A percentile compares a stretch with the other conserved stretches of the same genome.
These are phyloP conservation scores for Entelexis paramagnoliae DNA, from an alignment of 1,139 yeast species.

Conservation along the genomic window DNA sequence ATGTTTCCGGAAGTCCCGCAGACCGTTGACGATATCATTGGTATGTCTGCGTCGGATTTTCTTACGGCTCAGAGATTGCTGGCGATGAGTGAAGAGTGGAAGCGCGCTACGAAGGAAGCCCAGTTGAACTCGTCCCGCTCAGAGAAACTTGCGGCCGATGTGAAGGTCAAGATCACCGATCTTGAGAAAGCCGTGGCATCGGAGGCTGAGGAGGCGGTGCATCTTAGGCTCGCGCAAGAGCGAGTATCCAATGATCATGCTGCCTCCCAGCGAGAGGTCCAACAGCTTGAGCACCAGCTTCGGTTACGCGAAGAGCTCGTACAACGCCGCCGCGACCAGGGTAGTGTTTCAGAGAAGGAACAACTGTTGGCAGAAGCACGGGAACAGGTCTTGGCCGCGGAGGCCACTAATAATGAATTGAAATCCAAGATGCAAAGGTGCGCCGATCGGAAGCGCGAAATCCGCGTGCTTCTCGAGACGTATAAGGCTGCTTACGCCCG, in stretches of 20 bases:
- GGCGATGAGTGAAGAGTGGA: background rate
- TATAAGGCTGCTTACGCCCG: constrained; percentile 3
- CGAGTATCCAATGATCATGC: background rate
- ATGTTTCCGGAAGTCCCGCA: background rate
- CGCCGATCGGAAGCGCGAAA: constrained; percentile 5
- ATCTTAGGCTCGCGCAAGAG: background rate
- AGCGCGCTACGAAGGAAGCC: background rate
- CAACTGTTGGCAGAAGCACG: background rate
- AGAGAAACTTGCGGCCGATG: background rate
- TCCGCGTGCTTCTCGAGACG: background rate
- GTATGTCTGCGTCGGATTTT: background rate
- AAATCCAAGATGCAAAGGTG: background rate
- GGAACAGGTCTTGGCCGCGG: background rate
- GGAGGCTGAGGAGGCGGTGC: background rate
- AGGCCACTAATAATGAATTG: background rate
- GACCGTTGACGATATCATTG: background rate
- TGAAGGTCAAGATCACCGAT: background rate
- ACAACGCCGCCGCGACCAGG: background rate
- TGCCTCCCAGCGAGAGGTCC: background rate
- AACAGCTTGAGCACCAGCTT: background rate
- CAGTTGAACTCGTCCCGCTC: background rate
- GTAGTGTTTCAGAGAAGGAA: background rate
- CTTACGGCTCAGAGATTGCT: background rate
- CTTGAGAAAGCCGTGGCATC: background rate
- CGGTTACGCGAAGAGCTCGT: background rate